These are phyloP conservation scores for Orobanche coerulescens DNA, from an alignment of 257 asterid genomes.

Conservation along the genomic window DNA sequence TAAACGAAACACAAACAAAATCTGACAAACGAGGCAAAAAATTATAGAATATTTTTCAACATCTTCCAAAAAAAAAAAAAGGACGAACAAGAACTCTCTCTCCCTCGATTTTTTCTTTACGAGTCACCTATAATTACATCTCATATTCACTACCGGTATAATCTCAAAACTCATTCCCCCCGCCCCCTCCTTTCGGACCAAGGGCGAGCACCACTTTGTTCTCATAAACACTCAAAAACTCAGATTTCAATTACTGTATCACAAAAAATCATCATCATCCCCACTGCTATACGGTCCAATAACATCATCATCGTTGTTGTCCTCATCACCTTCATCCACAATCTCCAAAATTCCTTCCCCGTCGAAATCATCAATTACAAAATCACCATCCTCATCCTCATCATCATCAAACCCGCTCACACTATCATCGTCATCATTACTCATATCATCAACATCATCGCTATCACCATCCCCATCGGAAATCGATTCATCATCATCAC, in stretches of 20 bases:
- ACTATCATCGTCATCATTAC: constrained; percentile 59
- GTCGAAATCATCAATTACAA: constrained; percentile 54
- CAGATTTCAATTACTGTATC: neutral
- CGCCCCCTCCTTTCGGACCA: neutral
- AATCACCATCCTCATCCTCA: constrained; percentile 78
- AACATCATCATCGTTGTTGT: constrained; percentile 31
- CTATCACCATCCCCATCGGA: constrained; percentile 53
- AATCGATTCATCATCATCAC: constrained; percentile 59
- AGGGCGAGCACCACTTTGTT: constrained; percentile 9
- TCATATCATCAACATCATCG: constrained; percentile 69
- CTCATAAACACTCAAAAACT: neutral
- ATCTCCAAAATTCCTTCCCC: constrained; percentile 66
- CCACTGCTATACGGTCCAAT: constrained; percentile 65
- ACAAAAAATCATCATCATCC: constrained; percentile 55
- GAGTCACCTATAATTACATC: constrained; percentile 27
- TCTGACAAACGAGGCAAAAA: neutral
- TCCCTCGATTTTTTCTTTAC: neutral
- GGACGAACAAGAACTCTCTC: neutral
- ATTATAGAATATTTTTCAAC: neutral
- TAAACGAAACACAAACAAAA: neutral
- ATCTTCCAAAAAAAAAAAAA: neutral
- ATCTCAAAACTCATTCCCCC: neutral
- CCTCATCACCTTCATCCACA: constrained; percentile 63
- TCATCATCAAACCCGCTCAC: constrained; percentile 63
- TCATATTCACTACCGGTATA: neutral